Evolutionary conservation across 192 early-diverging fungal species (phyloP).

Genomic region (Backusella luteola): DNA sequence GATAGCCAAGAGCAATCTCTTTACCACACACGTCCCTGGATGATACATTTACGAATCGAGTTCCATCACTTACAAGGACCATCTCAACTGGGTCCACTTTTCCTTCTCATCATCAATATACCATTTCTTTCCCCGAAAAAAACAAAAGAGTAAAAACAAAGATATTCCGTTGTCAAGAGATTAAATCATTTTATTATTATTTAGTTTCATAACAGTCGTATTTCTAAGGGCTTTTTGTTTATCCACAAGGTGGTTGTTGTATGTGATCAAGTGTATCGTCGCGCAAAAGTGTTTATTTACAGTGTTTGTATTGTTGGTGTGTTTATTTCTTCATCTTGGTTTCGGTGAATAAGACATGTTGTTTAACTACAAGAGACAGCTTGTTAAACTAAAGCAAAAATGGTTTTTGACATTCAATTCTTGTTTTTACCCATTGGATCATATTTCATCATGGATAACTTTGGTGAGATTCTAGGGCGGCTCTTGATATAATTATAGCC

Average conservation of each 20-base stretch:
- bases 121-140: too few species aligned
- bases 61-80: too few species aligned
- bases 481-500: conserved; percentile 89
- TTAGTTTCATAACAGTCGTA: too few species aligned
- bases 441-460: conserved; percentile 90
- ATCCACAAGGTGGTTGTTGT: not conserved
- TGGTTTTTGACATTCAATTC: not conserved
- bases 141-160: not conserved
- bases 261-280: not conserved
- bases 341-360: conserved; percentile 87
- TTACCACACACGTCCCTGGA: too few species aligned
- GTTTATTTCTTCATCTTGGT: conserved; percentile 70
- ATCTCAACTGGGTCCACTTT: too few species aligned
- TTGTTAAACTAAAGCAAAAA: not conserved
- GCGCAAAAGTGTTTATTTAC: not conserved
- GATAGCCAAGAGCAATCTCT: too few species aligned
- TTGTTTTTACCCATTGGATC: conserved; percentile 75
- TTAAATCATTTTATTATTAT: too few species aligned
- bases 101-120: too few species aligned
- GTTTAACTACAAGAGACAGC: conserved; percentile 56
- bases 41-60: too few species aligned
- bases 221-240: not conserved
- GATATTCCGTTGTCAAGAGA: too few species aligned
- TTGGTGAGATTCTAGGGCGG: conserved; percentile 74
- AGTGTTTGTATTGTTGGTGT: not conserved